Conservation (phyloP, 2,329 filamentous ascomycete genomes). For the Neonectria sp. region DNA sequence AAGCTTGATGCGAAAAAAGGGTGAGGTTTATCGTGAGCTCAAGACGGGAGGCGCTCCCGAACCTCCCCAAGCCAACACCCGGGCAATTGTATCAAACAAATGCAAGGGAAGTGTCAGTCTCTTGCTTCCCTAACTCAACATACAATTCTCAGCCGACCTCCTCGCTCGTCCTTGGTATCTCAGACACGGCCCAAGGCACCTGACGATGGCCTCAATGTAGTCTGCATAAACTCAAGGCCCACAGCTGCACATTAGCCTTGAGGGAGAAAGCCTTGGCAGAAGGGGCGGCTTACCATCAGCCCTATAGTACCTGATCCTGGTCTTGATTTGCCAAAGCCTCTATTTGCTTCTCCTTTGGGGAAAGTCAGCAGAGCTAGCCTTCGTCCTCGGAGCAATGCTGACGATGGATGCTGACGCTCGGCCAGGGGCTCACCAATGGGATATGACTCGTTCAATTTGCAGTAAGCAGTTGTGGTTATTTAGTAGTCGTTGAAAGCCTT, state of each 20-base stretch:
- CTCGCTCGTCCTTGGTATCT: too few relatives aligned
- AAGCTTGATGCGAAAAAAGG: too few relatives aligned
- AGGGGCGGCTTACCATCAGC: not conserved
- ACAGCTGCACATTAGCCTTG: not conserved
- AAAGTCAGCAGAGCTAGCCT: conserved; percentile 3
- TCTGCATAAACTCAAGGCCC: not conserved
- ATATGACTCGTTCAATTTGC: not conserved
- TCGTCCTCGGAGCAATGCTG: not conserved
- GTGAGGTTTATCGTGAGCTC: not conserved
- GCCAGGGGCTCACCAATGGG: not conserved
- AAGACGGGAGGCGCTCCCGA: not conserved
- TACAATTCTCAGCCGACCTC: not conserved
- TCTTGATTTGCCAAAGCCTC: conserved; percentile 3
- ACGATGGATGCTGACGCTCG: not conserved
- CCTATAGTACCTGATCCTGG: not conserved
- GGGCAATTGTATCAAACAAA: not conserved
- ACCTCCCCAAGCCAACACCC: too few relatives aligned
- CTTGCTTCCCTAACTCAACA: too few relatives aligned
- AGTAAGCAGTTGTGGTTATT: not conserved
- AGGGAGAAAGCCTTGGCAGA: not conserved
- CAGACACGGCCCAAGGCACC: not conserved
- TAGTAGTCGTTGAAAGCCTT: not conserved
- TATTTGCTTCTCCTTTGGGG: not conserved
- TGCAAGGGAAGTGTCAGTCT: not conserved
- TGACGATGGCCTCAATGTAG: not conserved